Base-by-base conservation (phyloP, 768 basidiomycete species). In the Pleurotus pulmonarius region DNA sequence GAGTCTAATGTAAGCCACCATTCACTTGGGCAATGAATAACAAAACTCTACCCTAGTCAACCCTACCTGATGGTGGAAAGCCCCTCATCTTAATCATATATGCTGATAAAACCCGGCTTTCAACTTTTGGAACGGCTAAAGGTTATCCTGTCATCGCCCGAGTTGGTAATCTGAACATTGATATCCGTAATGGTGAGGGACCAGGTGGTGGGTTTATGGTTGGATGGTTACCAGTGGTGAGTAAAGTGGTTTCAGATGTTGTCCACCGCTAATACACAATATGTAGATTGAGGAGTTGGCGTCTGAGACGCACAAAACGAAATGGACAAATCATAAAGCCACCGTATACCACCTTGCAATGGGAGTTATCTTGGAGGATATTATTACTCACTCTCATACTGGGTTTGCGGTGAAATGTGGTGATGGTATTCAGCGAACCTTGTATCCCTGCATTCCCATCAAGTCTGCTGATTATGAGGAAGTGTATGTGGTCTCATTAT, bases 401-500 rank as follows among this genome's bases (percentile, higher is more conserved):
- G 74, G 75, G 1, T 56, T 34, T 5, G 43, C 41, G 15, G 49
- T 62, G 20, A n/a, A 55, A 9, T 75, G 69, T 57, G 68, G 67
- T 7, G 65, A 74, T 59, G 60, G 61, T 3, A 58, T 72, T 11
- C 2, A 22, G 2, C 67, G 64, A 0, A 59, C 40, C 11, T 41
- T 80, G 0, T 79, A 67, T 26, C 75, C 74, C 1, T 24, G 72
- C 5, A 63, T 80, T 16, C 29, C 75, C 0, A 74, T 78, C 3
- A 59, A 77, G 1, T 73, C 70, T 5, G 69, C 71, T 4, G 75
- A 80, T 52, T 80, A 76, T 52, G 71, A 80, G 57, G 77, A 81
- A 66, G 72, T 74, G 78, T 80, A 67, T 22, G 73, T 66, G 49
- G 47, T 47, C 9, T 60, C n/a, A 29, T 58, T 44, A 34, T 20